phyloP scores from a whole-genome alignment of 306 rosid species.

The Dalbergia cochinchinensis region DNA sequence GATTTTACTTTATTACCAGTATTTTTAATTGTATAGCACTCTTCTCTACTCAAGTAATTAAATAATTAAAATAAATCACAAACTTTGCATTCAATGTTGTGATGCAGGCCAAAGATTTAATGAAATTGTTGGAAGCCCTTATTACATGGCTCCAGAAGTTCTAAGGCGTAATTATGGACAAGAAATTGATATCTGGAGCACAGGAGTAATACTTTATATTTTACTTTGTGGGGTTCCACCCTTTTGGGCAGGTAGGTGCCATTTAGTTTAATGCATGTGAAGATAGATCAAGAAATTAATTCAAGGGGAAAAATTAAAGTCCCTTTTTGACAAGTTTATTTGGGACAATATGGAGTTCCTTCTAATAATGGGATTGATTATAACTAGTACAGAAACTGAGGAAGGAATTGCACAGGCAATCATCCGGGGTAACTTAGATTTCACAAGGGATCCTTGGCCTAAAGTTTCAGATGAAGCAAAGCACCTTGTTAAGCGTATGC shows the following conservation, averaged over 20 bases:
- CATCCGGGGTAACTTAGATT: slow-evolving; percentile 67
- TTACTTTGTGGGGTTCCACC: slow-evolving; percentile 98
- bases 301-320: neutral
- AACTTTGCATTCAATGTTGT: neutral
- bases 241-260: slow-evolving; percentile 87
- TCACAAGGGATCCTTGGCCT: slow-evolving; percentile 91
- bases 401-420: slow-evolving; percentile 97
- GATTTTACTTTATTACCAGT: neutral
- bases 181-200: slow-evolving; percentile 94
- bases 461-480: slow-evolving; percentile 90
- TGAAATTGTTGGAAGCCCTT: slow-evolving; percentile 98
- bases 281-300: slow-evolving; percentile 1
- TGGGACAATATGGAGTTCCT: neutral
- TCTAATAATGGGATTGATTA: slow-evolving; percentile 47
- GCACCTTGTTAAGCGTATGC: slow-evolving; percentile 75
- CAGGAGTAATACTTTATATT: slow-evolving; percentile 93
- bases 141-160: slow-evolving; percentile 99
- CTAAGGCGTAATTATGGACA: slow-evolving; percentile 83
- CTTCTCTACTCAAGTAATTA: neutral
- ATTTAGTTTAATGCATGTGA: slow-evolving; percentile 28
- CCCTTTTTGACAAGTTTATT: slow-evolving; percentile 2
- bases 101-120: slow-evolving; percentile 78
- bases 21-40: neutral
- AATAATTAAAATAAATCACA: neutral
- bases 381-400: slow-evolving; percentile 75